Evolutionary conservation across 257 asterid species (phyloP).

Genomic region (Leptodermis oblonga): DNA sequence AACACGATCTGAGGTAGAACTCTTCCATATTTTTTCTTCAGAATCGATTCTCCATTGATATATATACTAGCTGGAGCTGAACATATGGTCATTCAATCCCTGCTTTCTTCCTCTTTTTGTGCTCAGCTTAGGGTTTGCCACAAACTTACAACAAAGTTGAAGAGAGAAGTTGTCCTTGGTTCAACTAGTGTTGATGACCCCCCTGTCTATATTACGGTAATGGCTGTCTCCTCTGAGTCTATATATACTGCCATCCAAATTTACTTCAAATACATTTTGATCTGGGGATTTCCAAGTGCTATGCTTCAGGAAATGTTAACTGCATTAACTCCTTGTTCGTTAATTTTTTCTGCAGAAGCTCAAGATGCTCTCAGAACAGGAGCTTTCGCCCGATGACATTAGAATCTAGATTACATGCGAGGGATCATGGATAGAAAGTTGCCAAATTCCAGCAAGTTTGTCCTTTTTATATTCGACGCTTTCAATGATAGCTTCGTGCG

Average conservation of each 20-base stretch:
- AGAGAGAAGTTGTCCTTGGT: constrained; percentile 95
- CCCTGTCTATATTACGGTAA: constrained; percentile 81
- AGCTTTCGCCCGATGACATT: constrained; percentile 38
- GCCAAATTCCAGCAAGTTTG: constrained; percentile 22
- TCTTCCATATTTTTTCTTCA: constrained; percentile 11
- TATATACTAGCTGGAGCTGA: constrained; percentile 2
- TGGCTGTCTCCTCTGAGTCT: background rate
- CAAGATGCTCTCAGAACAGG: constrained; percentile 64
- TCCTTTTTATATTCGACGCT: background rate
- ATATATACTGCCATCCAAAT: background rate
- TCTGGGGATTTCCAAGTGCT: background rate
- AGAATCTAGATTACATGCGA: constrained; percentile 28
- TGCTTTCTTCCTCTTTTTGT: constrained; percentile 14
- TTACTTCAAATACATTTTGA: background rate
- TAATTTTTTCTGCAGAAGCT: constrained; percentile 61
- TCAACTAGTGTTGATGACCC: constrained; percentile 87
- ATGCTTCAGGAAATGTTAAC: background rate
- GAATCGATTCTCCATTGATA: constrained; percentile 3
- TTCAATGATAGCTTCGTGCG: too few relatives aligned
- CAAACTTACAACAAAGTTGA: constrained; percentile 74
- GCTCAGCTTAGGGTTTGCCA: constrained; percentile 88
- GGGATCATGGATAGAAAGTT: constrained; percentile 14
- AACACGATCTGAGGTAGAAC: constrained; percentile 88
- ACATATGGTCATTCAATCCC: constrained; percentile 4
- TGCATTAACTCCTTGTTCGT: background rate